Base-by-base conservation (phyloP, 1,139 yeast species). In the Ogataea hybrid region DNA sequence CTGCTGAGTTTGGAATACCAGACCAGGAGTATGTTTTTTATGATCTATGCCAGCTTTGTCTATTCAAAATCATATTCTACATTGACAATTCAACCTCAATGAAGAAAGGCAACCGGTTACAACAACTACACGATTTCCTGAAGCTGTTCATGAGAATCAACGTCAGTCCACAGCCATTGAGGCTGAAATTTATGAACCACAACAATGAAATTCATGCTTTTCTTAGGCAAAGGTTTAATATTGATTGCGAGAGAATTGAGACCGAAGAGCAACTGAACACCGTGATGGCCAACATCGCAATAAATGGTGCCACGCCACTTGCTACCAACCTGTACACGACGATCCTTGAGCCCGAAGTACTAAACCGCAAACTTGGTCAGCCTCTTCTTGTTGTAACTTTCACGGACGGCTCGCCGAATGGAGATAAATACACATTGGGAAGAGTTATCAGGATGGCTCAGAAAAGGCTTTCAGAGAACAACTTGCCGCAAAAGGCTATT, bases 71-170 rank as follows among this genome's bases (percentile, higher is more conserved):
- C 20, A 22, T 35, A 11, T 48, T 52, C 18, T 50, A 49, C 31
- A 41, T 52, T 21, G 56, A 52, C 37, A 52, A 52, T 28, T 52
- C 56, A 1, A 53, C 53, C 9, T 50, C 54, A 8, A 52, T 52
- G 56, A 18, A 30, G 10, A 12, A 41, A 4, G 52, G 51, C 20
- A 42, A 37, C n/a, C 44, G 54, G 35, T 40, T 49, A 17, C 37
- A 41, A 12, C 56, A 52, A 33, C 33, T 52, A 16, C 41, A 45
- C 15, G 43, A 42, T 31, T 52, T 52, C 17, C 35, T 52, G 10
- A 31, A 21, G 5, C 37, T 52, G 14, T 50, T 52, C 32, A 28
- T 52, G 28, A 34, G 43, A 14, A 44, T 48, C 8, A 52, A 52
- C 32, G 52, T 51, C 28, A 46, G 51, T 31, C 37, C 33, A 12